phyloP scores from a whole-genome alignment of 2,329 filamentous ascomycete species.

The Lachnellula arida region DNA sequence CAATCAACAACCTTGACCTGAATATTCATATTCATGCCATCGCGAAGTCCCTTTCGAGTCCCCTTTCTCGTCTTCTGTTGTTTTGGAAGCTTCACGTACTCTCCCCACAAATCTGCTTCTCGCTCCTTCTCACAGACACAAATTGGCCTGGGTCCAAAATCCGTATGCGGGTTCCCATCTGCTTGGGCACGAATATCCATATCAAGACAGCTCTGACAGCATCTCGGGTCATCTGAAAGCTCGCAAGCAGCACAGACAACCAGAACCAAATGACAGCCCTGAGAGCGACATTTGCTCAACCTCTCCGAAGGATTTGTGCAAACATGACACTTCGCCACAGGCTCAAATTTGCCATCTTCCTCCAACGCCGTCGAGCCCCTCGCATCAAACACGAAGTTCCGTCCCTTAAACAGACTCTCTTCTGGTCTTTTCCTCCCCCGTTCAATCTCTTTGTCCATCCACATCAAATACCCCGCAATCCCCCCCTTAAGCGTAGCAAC shows the following conservation, averaged over 20 bases:
- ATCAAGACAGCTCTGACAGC: constrained; percentile 27
- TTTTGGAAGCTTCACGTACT: constrained; percentile 15
- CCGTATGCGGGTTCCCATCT: not conserved
- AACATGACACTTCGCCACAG: constrained; percentile 29
- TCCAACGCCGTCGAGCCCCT: constrained; percentile 27
- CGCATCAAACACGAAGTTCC: constrained; percentile 33
- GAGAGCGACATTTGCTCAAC: constrained; percentile 29
- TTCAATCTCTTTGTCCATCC: constrained; percentile 32
- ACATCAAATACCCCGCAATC: constrained; percentile 30
- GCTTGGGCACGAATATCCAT: constrained; percentile 8
- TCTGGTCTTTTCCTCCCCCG: constrained; percentile 22
- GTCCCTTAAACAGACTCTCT: constrained; percentile 30
- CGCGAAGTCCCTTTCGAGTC: not conserved
- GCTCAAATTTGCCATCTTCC: constrained; percentile 6
- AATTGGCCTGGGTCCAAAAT: constrained; percentile 15
- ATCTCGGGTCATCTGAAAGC: constrained; percentile 18
- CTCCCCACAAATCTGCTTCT: constrained; percentile 29
- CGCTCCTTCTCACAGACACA: constrained; percentile 30
- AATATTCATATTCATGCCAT: constrained; percentile 12
- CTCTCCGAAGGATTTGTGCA: constrained; percentile 23
- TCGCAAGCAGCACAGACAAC: constrained; percentile 30
- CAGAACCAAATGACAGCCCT: constrained; percentile 30
- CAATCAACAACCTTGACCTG: constrained; percentile 10
- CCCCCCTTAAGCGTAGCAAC: constrained; percentile 31
- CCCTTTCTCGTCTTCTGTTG: constrained; percentile 14